Evolutionary conservation across 192 early-diverging fungal species (phyloP).

Genomic region (Chytriomyces sp.): DNA sequence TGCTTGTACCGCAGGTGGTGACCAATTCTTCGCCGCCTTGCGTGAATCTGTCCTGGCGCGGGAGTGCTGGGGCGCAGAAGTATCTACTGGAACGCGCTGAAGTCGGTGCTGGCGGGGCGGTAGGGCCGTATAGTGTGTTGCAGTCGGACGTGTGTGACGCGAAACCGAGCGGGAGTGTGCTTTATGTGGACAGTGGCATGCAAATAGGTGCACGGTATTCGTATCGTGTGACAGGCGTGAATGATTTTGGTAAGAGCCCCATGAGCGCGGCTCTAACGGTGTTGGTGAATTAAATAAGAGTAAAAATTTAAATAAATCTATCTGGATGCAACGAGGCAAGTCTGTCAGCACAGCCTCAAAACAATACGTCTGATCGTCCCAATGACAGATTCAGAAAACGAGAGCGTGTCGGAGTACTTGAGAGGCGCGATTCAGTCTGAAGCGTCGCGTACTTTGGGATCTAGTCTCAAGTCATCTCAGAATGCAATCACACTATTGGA

Average conservation of each 20-base stretch:
- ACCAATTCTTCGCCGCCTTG: too few species aligned
- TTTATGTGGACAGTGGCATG: not conserved
- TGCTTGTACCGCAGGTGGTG: not conserved
- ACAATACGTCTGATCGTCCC: too few species aligned
- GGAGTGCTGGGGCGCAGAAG: constrained; percentile 14
- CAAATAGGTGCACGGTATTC: not conserved
- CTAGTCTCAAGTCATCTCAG: not conserved
- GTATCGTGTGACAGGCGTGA: not conserved
- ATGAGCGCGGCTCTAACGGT: not conserved
- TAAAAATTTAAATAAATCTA: too few species aligned
- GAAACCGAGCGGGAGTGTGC: not conserved
- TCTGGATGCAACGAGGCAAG: too few species aligned
- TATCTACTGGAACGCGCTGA: constrained; percentile 5
- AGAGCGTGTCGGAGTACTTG: too few species aligned
- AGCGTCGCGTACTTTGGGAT: not conserved
- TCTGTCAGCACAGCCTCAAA: too few species aligned
- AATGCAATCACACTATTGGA: not conserved
- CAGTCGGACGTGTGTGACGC: constrained; percentile 7
- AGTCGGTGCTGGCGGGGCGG: not conserved
- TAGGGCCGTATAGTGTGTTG: not conserved
- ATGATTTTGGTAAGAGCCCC: constrained; percentile 1
- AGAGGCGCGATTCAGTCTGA: not conserved
- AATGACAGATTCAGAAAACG: too few species aligned
- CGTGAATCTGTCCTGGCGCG: not conserved
- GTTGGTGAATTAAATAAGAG: not conserved